Evolutionary conservation across 192 early-diverging fungal genomes (phyloP).

Genomic region (Podila verticillata): DNA sequence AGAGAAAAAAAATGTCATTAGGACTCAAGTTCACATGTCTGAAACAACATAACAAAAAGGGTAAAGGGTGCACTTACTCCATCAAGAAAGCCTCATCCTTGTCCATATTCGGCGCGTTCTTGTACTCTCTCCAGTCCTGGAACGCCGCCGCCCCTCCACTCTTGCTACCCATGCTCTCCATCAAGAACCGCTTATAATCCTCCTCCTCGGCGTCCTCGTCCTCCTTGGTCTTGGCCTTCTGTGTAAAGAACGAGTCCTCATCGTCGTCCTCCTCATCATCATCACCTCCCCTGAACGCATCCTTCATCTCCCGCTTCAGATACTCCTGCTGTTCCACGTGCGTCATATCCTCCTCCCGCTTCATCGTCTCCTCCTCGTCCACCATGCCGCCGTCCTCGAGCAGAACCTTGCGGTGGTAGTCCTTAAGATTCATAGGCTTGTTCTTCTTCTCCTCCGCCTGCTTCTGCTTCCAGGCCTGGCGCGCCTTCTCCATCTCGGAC

Average conservation of each 20-base stretch:
- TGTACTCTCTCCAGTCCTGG: slow-evolving; percentile 67
- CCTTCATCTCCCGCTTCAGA: slow-evolving; percentile 77
- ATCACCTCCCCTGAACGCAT: slow-evolving; percentile 45
- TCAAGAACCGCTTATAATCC: slow-evolving; percentile 89
- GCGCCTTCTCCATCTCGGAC: slow-evolving; percentile 66
- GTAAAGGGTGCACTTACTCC: slow-evolving; percentile 62
- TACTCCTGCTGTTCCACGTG: slow-evolving; percentile 88
- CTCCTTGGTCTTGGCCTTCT: slow-evolving; percentile 77
- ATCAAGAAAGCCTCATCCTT: slow-evolving; percentile 79
- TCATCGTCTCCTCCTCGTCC: slow-evolving; percentile 56
- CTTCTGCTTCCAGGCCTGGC: slow-evolving; percentile 74
- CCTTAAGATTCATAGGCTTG: slow-evolving; percentile 83
- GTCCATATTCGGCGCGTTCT: slow-evolving; percentile 58
- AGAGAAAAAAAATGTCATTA: slow-evolving; percentile 8
- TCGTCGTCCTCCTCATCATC: slow-evolving; percentile 66
- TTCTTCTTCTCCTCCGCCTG: slow-evolving; percentile 58
- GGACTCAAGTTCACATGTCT: background rate
- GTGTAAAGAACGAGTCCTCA: slow-evolving; percentile 74
- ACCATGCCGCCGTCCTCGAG: slow-evolving; percentile 68
- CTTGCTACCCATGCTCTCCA: slow-evolving; percentile 77
- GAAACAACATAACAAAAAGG: slow-evolving; percentile 1
- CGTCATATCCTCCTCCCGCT: slow-evolving; percentile 62
- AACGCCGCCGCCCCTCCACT: slow-evolving; percentile 63
- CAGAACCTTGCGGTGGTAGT: slow-evolving; percentile 85
- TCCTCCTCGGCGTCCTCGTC: slow-evolving; percentile 86